Evolutionary conservation across 225 moss, liverwort and hornwort species (phyloP), one percentile per base, ranked within the genome.

Genomic region (Lunularia cruciata): DNA sequence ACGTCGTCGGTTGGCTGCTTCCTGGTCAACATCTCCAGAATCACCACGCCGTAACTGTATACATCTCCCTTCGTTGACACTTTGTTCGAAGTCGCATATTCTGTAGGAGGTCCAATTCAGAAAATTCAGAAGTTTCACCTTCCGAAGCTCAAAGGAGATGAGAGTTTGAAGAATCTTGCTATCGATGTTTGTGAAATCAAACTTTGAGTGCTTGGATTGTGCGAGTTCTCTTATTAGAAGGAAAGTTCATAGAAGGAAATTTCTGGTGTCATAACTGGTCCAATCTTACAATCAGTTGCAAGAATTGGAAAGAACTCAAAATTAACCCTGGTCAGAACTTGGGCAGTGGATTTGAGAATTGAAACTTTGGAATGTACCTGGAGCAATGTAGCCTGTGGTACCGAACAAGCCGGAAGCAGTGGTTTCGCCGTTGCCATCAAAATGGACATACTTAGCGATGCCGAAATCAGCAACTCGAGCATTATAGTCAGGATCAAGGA

Each of bases 21-120:
- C 23, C 68, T 43, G 1, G 73, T 73, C 56, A 78, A 2, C 34
- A 73, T 34, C 30, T 78, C 78, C 5, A 78, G 62, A 14, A 78
- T 73, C 57, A 78, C 55, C 42, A 79, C 65, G 27, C 79, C 79
- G 37, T 65, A 79, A 52, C 74, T 79, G 79, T 79, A 79, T 40
- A 79, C 66, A 32, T 79, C 79, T 25, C 79, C 79, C 51, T 71
- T 79, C 6, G 75, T 75, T 8, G 79, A 75, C 30, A 71, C 71
- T 28, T 64, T 57, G n/a, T 73, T 60, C 58, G 71, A 74, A n/a
- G 70, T 70, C 58, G 70, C 79, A 25, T 79, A 79, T 45, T 79
- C 79, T 79, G 70, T 14, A 54, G 20, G 28, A 54, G 26, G 26
- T 25, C 7, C 8, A 25, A n/a, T 10, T 10, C 19, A 54, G 53